Base-by-base conservation (phyloP, 164 flowering plant genomes). In the Berberis thunbergii region DNA sequence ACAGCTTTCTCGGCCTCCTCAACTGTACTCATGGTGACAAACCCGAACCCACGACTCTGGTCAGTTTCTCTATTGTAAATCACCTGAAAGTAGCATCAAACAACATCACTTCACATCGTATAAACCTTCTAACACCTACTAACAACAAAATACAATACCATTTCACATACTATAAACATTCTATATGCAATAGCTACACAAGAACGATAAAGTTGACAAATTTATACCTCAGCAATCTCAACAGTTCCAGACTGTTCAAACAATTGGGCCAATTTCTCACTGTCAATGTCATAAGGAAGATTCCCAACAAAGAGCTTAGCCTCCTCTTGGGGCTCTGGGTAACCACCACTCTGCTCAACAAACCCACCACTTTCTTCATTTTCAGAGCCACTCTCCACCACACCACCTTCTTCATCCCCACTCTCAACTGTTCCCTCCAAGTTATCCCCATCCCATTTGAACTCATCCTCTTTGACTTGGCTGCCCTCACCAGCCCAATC, bases 1-100 rank as follows among this genome's bases (percentile, higher is more conserved):
- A 84, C 78, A 72, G 88, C 88, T 66, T 81, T 82, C 70, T 84
- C 85, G 59, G 84, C 87, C 63, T 84, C 86, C 62, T 82, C 91
- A 62, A 79, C 80, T 43, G 85, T 79, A 61, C 79, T 78, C 86
- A 86, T 79, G 1, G 85, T 81, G 1, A 84, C 85, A 65, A 86
- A 86, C 7, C 83, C 91, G 62, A 86, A 84, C 7, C 91, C 91
- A 56, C 87, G 79, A 69, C 88, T 86, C 74, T 72, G 82, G 59
- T 74, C 81, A 3, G 85, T 84, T 13, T 82, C 78, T 67, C 86
- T 75, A 45, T 80, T 80, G 74, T 80, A 84, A 59, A 83, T 81
- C 7, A 85, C 81, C 87, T 83, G 63, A 26, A 71, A 76, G 40
- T 13, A 5, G 45, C 26, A 62, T 49, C 63, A 6, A 73, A 67